Conservation (phyloP, 2,329 filamentous ascomycete species). For the Fusarium pseudograminearum region DNA sequence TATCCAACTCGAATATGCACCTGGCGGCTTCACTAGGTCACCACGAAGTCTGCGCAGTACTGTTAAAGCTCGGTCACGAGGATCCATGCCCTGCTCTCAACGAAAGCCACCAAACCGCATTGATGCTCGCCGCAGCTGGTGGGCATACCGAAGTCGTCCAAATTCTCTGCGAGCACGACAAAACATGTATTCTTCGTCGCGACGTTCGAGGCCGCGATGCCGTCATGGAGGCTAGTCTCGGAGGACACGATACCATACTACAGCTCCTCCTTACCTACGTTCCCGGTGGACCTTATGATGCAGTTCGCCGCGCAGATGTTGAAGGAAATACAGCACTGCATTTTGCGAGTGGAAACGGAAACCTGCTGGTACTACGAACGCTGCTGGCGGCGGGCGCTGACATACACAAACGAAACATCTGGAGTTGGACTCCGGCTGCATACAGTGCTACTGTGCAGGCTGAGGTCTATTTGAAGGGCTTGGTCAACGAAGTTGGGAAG, state of each 20-base stretch:
- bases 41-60: constrained; percentile 73
- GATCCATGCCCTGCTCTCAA: constrained; percentile 79
- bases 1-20: constrained; percentile 87
- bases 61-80: constrained; percentile 83
- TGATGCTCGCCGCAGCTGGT: constrained; percentile 79
- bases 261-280: constrained; percentile 73
- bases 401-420: constrained; percentile 76
- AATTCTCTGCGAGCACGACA: constrained; percentile 74
- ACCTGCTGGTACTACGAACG: constrained; percentile 80
- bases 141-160: constrained; percentile 81
- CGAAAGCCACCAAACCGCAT: constrained; percentile 81
- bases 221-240: constrained; percentile 72
- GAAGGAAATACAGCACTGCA: constrained; percentile 90
- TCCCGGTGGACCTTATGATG: constrained; percentile 64
- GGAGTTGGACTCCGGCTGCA: constrained; percentile 84
- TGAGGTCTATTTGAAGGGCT: constrained; percentile 83
- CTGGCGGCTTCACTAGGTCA: constrained; percentile 81
- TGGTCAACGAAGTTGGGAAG: constrained; percentile 79
- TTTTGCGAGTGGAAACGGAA: constrained; percentile 85
- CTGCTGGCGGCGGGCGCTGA: constrained; percentile 84
- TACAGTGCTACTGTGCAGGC: constrained; percentile 86
- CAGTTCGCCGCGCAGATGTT: constrained; percentile 70
- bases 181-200: constrained; percentile 70
- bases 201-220: constrained; percentile 79
- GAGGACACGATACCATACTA: constrained; percentile 73